These are phyloP conservation scores for Trypanosoma boissoni DNA, from an alignment of 208 protist genomes.

Conservation along the genomic window DNA sequence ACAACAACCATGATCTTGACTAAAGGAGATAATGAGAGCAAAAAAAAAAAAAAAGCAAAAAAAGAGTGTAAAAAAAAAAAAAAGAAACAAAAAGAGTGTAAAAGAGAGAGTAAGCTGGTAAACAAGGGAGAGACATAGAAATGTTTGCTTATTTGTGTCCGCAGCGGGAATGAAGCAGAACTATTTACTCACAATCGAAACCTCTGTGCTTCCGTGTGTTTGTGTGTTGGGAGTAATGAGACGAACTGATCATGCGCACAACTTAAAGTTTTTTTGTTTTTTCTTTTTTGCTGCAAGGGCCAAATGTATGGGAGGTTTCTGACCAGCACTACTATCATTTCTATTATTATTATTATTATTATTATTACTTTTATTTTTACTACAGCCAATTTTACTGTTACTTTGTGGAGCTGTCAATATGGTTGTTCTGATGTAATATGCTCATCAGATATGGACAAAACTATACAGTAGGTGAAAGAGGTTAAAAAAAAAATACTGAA, in stretches of 20 bases:
- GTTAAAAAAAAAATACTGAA: slow-evolving; percentile 10
- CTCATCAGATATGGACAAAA: not conserved
- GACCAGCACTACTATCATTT: slow-evolving; percentile 25
- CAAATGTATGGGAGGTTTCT: slow-evolving; percentile 18
- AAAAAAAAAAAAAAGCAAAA: not conserved
- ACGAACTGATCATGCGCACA: too few species aligned
- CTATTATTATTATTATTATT: slow-evolving; percentile 30
- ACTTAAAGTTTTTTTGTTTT: too few species aligned
- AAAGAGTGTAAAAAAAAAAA: not conserved
- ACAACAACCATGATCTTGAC: slow-evolving; percentile 37
- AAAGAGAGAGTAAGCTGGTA: not conserved
- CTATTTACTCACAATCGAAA: not conserved
- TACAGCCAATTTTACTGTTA: too few species aligned
- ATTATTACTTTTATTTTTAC: slow-evolving; percentile 25
- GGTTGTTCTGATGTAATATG: too few species aligned
- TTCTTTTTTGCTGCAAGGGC: slow-evolving; percentile 21
- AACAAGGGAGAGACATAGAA: not conserved
- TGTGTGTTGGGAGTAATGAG: too few species aligned
- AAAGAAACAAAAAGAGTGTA: not conserved
- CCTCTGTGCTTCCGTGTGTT: too few species aligned
- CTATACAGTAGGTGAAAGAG: not conserved
- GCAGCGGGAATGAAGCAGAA: not conserved
- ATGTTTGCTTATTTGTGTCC: not conserved
- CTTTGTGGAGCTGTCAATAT: too few species aligned
- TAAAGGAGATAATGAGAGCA: slow-evolving; percentile 12